Conservation (phyloP, 495 filamentous ascomycete species). For the Xylaria palmicola region DNA sequence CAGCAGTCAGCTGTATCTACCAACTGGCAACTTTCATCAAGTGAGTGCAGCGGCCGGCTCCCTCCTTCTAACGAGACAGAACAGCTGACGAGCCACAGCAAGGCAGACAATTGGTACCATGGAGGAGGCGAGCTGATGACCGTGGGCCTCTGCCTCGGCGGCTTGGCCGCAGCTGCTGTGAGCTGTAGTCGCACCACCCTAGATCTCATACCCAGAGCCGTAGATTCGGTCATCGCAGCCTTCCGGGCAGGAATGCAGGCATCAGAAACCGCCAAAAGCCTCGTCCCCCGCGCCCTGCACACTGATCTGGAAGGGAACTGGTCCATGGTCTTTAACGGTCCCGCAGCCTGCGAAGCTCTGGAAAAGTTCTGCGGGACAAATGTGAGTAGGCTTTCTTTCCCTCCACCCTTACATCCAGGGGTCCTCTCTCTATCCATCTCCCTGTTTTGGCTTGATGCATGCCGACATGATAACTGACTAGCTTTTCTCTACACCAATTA, state of each 20-base stretch:
- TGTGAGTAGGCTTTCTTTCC: conserved; percentile 9
- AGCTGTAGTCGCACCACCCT: conserved; percentile 56
- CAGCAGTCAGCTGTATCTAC: not conserved
- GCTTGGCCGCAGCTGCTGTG: conserved; percentile 62
- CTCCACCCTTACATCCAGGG: no score
- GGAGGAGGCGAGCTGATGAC: not conserved
- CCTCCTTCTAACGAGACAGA: no score
- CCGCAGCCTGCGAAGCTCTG: not conserved
- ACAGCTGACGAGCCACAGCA: no score
- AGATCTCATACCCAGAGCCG: conserved; percentile 59
- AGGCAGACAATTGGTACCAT: not conserved
- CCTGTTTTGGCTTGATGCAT: no score
- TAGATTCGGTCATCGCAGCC: conserved; percentile 19
- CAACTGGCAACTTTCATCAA: not conserved
- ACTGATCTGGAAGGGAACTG: not conserved
- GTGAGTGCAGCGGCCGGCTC: not conserved
- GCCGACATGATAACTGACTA: no score
- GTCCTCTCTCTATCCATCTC: no score
- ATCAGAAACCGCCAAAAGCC: not conserved
- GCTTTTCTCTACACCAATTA: no score
- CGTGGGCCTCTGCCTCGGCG: conserved; percentile 60
- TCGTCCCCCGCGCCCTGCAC: not conserved
- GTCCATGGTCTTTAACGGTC: not conserved
- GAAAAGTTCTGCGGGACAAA: conserved; percentile 16
- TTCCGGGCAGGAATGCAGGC: not conserved